Evolutionary conservation across 176 grass and related monocot species (phyloP).

Genomic region (Stipa capillata): DNA sequence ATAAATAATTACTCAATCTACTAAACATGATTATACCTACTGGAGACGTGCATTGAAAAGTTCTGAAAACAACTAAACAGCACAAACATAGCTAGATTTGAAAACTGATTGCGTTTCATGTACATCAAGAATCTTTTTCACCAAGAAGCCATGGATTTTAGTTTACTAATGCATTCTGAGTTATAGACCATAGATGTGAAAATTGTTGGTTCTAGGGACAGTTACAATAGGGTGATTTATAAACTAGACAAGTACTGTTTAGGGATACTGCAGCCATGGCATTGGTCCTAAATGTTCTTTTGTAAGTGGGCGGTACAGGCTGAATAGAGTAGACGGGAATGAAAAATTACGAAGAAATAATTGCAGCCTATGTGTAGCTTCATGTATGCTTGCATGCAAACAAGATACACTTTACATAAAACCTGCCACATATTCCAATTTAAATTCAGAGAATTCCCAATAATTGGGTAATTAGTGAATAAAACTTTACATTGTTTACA

Average conservation of each 20-base stretch:
- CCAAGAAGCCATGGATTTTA: background rate
- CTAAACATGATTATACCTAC: background rate
- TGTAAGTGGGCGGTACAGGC: background rate
- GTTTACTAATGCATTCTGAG: background rate
- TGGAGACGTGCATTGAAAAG: background rate
- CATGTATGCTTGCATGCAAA: background rate
- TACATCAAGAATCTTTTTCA: background rate
- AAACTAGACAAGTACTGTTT: background rate
- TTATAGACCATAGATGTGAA: background rate
- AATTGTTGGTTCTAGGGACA: background rate
- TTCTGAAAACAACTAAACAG: background rate
- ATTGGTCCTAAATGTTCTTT: background rate
- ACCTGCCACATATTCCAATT: background rate
- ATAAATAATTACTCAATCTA: background rate
- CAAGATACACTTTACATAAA: background rate
- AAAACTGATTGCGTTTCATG: background rate
- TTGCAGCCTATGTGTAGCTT: background rate
- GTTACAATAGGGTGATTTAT: background rate
- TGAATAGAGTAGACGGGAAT: background rate
- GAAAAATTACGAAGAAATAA: background rate
- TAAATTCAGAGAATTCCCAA: background rate
- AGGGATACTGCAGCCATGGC: background rate
- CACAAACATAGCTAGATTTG: background rate
- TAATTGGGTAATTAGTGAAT: background rate
- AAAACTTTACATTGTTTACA: background rate